Conservation (phyloP, 129 eudicot species). For the Chrysanthemum lavandulifolium region DNA sequence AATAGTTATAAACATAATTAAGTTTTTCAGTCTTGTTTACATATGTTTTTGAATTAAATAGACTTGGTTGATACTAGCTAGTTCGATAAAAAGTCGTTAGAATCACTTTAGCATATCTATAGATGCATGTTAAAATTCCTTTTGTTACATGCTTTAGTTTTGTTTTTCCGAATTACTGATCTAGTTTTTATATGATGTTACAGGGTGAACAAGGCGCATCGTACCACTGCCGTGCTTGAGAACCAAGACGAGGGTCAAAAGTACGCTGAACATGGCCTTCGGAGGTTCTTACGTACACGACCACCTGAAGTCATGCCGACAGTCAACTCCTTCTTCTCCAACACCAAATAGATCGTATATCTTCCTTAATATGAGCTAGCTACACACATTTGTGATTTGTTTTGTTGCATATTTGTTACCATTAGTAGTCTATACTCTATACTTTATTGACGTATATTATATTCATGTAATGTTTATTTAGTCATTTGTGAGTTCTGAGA, state of each 20-base stretch:
- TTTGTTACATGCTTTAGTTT: neutral
- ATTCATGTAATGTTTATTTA: neutral
- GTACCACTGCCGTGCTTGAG: slow-evolving; percentile 62
- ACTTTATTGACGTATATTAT: neutral
- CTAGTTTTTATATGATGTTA: neutral
- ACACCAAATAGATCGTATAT: slow-evolving; percentile 26
- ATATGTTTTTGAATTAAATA: too few relatives aligned
- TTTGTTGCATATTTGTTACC: slow-evolving; percentile 1
- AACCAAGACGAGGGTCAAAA: slow-evolving; percentile 82
- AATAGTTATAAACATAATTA: too few relatives aligned
- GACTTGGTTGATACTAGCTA: too few relatives aligned
- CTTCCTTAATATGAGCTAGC: neutral
- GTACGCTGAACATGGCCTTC: slow-evolving; percentile 76
- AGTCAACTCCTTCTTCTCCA: slow-evolving; percentile 77
- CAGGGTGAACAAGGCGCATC: slow-evolving; percentile 72
- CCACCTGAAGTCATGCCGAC: slow-evolving; percentile 86
- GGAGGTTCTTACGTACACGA: slow-evolving; percentile 75
- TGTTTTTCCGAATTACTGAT: neutral
- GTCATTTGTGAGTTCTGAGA: neutral
- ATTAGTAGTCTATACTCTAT: neutral
- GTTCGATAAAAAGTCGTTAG: neutral
- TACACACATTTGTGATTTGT: neutral
- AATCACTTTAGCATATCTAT: neutral
- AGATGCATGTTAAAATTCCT: neutral
- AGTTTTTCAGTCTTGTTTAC: neutral